phyloP scores from a whole-genome alignment of 2,329 filamentous ascomycete genomes.

The Aspergillus ochraceoroseus region DNA sequence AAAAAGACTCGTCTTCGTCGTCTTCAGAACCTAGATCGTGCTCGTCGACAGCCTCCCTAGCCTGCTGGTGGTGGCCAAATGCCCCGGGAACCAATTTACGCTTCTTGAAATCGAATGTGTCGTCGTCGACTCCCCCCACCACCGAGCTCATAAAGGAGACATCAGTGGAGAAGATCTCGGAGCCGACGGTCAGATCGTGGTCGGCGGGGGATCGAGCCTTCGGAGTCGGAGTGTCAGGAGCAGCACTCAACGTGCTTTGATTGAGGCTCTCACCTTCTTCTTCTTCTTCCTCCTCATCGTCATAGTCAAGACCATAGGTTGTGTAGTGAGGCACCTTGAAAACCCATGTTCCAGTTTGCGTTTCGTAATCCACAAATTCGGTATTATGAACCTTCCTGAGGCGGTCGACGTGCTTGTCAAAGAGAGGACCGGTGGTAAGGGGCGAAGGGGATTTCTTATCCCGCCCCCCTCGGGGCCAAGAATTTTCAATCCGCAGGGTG shows the following conservation, averaged over 20 bases:
- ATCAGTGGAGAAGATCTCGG: constrained; percentile 41
- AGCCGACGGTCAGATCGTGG: constrained; percentile 31
- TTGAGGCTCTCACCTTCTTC: constrained; percentile 52
- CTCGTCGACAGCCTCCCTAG: constrained; percentile 52
- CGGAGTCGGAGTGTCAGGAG: constrained; percentile 47
- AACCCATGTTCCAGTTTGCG: constrained; percentile 75
- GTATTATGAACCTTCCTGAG: constrained; percentile 76
- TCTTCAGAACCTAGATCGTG: constrained; percentile 36
- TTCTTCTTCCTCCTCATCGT: constrained; percentile 63
- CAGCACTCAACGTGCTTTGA: constrained; percentile 49
- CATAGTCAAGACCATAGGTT: constrained; percentile 83
- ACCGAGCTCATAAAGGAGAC: constrained; percentile 40
- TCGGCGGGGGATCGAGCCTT: constrained; percentile 34
- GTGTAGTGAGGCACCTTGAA: constrained; percentile 97
- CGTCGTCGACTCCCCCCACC: constrained; percentile 46
- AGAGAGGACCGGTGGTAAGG: constrained; percentile 59
- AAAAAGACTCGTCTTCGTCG: constrained; percentile 67
- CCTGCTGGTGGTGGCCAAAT: constrained; percentile 63
- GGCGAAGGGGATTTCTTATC: constrained; percentile 54
- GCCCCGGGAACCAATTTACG: constrained; percentile 65
- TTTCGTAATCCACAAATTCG: constrained; percentile 73
- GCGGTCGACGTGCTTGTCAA: constrained; percentile 74
- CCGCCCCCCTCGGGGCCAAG: constrained; percentile 75
- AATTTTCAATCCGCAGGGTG: constrained; percentile 81
- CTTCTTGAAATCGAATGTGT: constrained; percentile 56